Percentiles rank a stretch among this genome's conserved stretches.
phyloP scores from a whole-genome alignment of 2,329 filamentous ascomycete genomes.

The Arthrobotrys iridis region DNA sequence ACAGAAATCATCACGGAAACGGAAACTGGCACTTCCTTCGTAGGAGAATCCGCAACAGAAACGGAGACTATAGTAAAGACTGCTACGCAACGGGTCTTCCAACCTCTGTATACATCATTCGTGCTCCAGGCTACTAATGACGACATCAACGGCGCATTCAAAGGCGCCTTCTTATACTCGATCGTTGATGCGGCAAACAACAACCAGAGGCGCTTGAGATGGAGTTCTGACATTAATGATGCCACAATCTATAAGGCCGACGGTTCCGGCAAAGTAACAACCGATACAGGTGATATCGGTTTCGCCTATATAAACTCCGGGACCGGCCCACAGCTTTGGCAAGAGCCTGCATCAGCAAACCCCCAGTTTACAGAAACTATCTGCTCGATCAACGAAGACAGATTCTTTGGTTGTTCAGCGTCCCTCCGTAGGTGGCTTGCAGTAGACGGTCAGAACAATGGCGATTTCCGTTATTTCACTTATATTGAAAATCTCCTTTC shows the following conservation, averaged over 20 bases:
- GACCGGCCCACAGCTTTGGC: neutral
- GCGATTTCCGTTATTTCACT: neutral
- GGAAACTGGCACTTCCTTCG: neutral
- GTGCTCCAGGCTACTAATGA: conserved; percentile 22
- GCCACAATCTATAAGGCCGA: neutral
- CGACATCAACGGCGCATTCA: neutral
- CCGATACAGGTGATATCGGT: neutral
- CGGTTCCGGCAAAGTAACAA: neutral
- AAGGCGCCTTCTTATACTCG: neutral
- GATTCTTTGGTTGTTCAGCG: neutral
- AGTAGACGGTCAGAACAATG: neutral
- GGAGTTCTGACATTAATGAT: neutral
- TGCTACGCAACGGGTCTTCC: neutral
- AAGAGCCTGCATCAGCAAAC: neutral
- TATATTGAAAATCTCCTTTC: neutral
- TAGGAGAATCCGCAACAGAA: neutral
- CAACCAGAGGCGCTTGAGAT: neutral
- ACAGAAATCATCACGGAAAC: neutral
- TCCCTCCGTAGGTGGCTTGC: neutral
- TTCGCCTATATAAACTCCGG: neutral
- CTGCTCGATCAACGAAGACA: neutral
- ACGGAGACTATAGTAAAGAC: conserved; percentile 8
- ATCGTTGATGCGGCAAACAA: neutral
- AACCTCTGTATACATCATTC: conserved; percentile 10
- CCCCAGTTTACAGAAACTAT: neutral